These are phyloP conservation scores for Zangia roseola DNA, from an alignment of 768 basidiomycete genomes.

Conservation along the genomic window DNA sequence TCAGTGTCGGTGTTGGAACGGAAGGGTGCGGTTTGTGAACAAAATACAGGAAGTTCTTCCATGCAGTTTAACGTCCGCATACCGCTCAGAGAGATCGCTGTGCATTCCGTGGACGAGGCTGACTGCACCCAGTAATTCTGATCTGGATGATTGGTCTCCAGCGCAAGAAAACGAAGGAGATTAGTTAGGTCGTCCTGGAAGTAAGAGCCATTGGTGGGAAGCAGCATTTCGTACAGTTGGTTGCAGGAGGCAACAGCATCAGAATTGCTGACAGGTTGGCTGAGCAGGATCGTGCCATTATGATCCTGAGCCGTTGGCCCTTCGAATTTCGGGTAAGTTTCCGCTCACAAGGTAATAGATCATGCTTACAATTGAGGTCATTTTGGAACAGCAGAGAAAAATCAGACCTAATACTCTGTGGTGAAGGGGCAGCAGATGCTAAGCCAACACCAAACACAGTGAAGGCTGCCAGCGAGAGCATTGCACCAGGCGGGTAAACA, in stretches of 20 bases:
- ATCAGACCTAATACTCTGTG: constrained; percentile 4
- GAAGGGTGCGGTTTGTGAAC: constrained; percentile 11
- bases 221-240: constrained; percentile 5
- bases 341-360: background rate
- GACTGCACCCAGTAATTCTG: constrained; percentile 14
- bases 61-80: background rate
- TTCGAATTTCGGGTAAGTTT: background rate
- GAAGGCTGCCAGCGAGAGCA: background rate
- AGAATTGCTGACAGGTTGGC: background rate
- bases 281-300: constrained; percentile 5
- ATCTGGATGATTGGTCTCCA: constrained; percentile 2
- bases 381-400: constrained; percentile 11
- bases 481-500: too few species aligned
- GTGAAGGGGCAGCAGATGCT: constrained; percentile 1
- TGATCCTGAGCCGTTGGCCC: constrained; percentile 8
- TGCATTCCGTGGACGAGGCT: background rate
- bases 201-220: constrained; percentile 8
- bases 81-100: constrained; percentile 5
- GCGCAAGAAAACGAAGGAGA: constrained; percentile 6
- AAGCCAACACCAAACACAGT: background rate
- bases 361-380: constrained; percentile 9
- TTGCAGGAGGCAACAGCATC: constrained; percentile 5
- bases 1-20: constrained; percentile 5
- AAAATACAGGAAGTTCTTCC: constrained; percentile 6
- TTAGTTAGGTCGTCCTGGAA: constrained; percentile 9